Percentiles rank a stretch among this genome's conserved stretches.
These are phyloP conservation scores for Lichtheimia corymbifera DNA, from an alignment of 371 early-diverging fungal species.

Conservation along the genomic window DNA sequence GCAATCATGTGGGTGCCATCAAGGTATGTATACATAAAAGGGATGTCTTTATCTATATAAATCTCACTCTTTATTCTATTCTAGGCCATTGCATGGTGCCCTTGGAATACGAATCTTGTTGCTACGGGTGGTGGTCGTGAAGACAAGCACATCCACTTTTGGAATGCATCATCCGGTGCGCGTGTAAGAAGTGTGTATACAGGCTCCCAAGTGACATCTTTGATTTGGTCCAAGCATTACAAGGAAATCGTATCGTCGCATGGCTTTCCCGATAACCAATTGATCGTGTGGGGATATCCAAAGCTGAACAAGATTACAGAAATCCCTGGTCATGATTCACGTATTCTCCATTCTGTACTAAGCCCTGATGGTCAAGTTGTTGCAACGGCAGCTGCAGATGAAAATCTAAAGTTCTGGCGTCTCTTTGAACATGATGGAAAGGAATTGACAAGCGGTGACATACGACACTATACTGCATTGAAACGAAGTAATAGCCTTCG, in stretches of 20 bases:
- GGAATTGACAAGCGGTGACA: constrained; percentile 5
- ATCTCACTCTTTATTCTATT: not conserved
- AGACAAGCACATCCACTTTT: constrained; percentile 93
- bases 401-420: constrained; percentile 98
- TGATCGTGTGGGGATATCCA: constrained; percentile 92
- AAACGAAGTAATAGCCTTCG: constrained; percentile 21
- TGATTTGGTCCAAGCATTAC: constrained; percentile 91
- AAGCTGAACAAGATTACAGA: constrained; percentile 76
- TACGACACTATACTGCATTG: constrained; percentile 8
- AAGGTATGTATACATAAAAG: constrained; percentile 55
- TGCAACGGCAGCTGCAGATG: constrained; percentile 94
- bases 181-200: constrained; percentile 74
- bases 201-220: constrained; percentile 93
- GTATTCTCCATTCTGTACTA: constrained; percentile 89
- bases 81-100: constrained; percentile 98
- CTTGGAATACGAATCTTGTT: constrained; percentile 91
- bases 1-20: constrained; percentile 85
- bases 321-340: constrained; percentile 83
- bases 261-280: constrained; percentile 86
- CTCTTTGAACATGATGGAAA: constrained; percentile 64
- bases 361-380: constrained; percentile 94
- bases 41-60: not conserved
- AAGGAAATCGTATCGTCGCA: constrained; percentile 95
- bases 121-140: constrained; percentile 97
- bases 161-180: constrained; percentile 86